A percentile compares a stretch with the other conserved stretches of the same genome.
Evolutionary conservation across 352 stramenopile genomes (phyloP).

Genomic region (Phytophthora podocarpi): DNA sequence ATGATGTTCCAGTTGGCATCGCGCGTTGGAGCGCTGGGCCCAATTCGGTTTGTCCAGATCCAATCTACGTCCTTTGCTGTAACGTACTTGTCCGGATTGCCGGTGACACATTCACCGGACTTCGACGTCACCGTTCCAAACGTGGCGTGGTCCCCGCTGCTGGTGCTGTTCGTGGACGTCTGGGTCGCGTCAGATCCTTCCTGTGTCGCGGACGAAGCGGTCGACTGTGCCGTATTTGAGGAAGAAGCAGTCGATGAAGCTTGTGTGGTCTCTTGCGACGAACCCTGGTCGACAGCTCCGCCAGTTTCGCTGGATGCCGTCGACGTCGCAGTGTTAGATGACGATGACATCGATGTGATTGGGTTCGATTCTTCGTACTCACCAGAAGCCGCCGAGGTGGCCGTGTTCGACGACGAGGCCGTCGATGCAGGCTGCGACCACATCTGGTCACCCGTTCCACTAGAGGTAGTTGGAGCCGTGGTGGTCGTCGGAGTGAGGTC

Average conservation of each 20-base stretch:
- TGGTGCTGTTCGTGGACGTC: constrained; percentile 11
- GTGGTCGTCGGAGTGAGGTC: constrained; percentile 3
- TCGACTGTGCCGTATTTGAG: constrained; percentile 7
- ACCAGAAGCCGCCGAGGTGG: constrained; percentile 4
- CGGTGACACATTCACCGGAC: constrained; percentile 28
- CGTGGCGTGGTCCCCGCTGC: constrained; percentile 23
- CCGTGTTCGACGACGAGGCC: constrained; percentile 11
- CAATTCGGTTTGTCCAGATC: constrained; percentile 28
- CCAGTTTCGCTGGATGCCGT: background rate
- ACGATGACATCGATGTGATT: constrained; percentile 4
- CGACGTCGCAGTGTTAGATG: background rate
- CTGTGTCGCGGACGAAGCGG: constrained; percentile 2
- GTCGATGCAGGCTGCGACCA: background rate
- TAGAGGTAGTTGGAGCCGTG: constrained; percentile 1
- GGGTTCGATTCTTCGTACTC: background rate
- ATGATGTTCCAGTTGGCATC: constrained; percentile 28
- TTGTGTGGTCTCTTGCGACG: constrained; percentile 6
- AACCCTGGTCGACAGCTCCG: constrained; percentile 5
- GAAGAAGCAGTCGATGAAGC: constrained; percentile 6
- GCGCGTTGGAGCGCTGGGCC: too few species aligned
- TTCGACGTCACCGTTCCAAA: constrained; percentile 35
- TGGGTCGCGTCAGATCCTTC: constrained; percentile 13
- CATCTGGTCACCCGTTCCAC: constrained; percentile 1
- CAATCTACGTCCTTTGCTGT: constrained; percentile 18
- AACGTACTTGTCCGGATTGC: constrained; percentile 30